Evolutionary conservation across 192 early-diverging fungal species (phyloP).

Genomic region (Chytriomyces sp.): DNA sequence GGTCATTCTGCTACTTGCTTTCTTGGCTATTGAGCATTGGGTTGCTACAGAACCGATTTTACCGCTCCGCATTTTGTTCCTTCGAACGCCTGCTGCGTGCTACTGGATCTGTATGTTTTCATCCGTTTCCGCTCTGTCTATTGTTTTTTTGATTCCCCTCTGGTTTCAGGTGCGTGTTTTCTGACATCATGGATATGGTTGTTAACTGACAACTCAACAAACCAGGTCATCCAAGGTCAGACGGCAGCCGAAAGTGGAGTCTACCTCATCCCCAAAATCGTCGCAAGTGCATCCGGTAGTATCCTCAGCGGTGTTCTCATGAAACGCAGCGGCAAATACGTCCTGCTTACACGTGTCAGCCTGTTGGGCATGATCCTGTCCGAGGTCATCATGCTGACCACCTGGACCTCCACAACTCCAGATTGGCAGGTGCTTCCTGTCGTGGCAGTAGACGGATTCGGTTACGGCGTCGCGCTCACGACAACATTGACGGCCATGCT

Average conservation of each 20-base stretch:
- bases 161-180: no score
- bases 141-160: conserved; percentile 19
- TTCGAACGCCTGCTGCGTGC: no score
- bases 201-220: no score
- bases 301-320: conserved; percentile 9
- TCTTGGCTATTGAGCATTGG: no score
- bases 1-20: no score
- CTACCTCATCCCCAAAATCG: conserved; percentile 16
- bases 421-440: no score
- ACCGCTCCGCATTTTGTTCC: no score
- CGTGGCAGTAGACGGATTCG: no score
- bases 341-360: not conserved
- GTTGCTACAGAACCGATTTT: no score
- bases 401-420: not conserved
- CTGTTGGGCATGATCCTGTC: not conserved
- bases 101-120: conserved; percentile 4
- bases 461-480: no score
- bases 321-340: not conserved
- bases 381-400: not conserved
- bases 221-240: conserved; percentile 8
- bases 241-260: conserved; percentile 1
- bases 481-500: no score
- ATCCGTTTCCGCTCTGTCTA: not conserved
- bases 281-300: not conserved
- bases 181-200: no score